phyloP scores from a whole-genome alignment of 441 rosid genomes.

The Mallotus repandus region DNA sequence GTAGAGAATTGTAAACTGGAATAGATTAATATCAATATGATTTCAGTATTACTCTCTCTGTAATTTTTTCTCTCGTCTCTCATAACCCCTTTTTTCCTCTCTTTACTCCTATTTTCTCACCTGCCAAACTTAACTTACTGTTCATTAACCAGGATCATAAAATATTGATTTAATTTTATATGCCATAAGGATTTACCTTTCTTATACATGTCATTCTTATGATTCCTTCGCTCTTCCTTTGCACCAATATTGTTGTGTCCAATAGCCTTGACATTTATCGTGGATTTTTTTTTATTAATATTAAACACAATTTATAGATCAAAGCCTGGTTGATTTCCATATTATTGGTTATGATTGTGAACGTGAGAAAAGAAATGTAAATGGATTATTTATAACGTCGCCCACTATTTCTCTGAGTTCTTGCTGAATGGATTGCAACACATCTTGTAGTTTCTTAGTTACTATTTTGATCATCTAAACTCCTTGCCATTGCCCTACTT shows the following conservation, averaged over 20 bases:
- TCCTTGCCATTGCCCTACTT: not conserved
- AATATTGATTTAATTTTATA: too few species aligned
- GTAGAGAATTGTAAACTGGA: too few species aligned
- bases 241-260: not conserved
- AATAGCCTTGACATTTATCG: not conserved
- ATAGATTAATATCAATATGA: too few species aligned
- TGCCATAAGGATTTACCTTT: not conserved
- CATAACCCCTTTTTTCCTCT: too few species aligned
- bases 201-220: not conserved
- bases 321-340: not conserved
- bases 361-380: not conserved
- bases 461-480: not conserved
- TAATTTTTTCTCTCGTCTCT: too few species aligned
- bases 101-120: too few species aligned
- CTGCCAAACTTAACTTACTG: too few species aligned
- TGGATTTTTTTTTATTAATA: slow-evolving; percentile 3
- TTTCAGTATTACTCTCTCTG: too few species aligned
- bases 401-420: not conserved
- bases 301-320: not conserved
- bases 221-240: not conserved
- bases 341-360: not conserved
- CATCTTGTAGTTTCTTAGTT: not conserved
- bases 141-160: too few species aligned
- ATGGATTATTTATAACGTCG: not conserved
- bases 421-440: not conserved